A percentile compares a stretch with the other conserved stretches of the same genome.
phyloP scores from a whole-genome alignment of 805 yeast genomes.

The Kodamaea laetipori region DNA sequence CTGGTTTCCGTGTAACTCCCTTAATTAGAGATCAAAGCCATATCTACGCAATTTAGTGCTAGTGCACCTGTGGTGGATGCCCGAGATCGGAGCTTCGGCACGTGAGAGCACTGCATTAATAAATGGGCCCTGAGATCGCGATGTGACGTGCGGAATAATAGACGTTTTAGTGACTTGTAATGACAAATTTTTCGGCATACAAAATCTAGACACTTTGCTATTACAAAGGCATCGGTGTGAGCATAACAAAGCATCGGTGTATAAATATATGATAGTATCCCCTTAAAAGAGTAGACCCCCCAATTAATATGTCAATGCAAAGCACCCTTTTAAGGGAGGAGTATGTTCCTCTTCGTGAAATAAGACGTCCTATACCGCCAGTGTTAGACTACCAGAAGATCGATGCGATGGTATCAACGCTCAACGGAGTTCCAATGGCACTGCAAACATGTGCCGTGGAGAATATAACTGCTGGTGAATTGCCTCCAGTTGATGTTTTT shows the following conservation, averaged over 20 bases:
- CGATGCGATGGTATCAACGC: constrained; percentile 74
- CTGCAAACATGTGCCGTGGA: constrained; percentile 60
- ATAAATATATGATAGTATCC: too few species aligned
- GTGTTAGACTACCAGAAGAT: constrained; percentile 75
- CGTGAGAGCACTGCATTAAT: constrained; percentile 3
- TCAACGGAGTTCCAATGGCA: constrained; percentile 63
- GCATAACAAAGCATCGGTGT: too few species aligned
- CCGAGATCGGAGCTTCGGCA: constrained; percentile 1
- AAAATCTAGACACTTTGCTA: too few species aligned
- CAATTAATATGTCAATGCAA: constrained; percentile 68
- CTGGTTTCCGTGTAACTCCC: too few species aligned
- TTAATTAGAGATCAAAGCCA: too few species aligned
- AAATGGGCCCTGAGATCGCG: too few species aligned
- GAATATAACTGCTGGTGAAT: constrained; percentile 57
- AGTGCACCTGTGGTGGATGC: constrained; percentile 1
- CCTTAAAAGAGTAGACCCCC: too few species aligned
- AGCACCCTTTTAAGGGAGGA: constrained; percentile 56
- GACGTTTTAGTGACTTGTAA: too few species aligned
- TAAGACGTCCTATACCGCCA: constrained; percentile 83
- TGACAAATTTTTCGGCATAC: too few species aligned
- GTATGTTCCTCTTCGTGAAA: constrained; percentile 65
- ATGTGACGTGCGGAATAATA: too few species aligned
- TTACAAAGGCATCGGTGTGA: too few species aligned
- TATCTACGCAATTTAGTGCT: background rate
- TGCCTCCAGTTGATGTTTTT: constrained; percentile 83